A percentile compares a stretch with the other conserved stretches of the same genome.
Evolutionary conservation across 225 moss, liverwort and hornwort species (phyloP).

Genomic region (Climacium dendroides): DNA sequence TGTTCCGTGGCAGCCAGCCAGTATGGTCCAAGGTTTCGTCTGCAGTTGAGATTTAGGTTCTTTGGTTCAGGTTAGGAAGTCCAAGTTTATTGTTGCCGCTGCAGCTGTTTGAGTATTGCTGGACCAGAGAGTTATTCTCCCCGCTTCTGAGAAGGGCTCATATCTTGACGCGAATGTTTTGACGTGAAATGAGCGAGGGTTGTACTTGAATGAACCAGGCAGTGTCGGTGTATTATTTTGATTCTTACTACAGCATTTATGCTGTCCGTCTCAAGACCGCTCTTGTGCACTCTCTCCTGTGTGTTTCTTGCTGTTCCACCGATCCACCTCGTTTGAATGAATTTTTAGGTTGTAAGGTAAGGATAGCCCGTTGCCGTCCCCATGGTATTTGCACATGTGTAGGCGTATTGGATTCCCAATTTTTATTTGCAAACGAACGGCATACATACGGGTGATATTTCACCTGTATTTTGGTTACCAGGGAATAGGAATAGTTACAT

Average conservation of each 20-base stretch:
- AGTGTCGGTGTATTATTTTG: background rate
- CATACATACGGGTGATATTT: background rate
- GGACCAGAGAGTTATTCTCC: background rate
- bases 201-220: background rate
- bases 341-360: background rate
- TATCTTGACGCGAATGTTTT: background rate
- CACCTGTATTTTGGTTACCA: background rate
- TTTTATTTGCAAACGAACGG: background rate
- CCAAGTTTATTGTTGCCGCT: background rate
- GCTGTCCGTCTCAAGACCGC: background rate
- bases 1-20: background rate
- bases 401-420: background rate
- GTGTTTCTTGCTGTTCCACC: background rate
- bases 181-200: background rate
- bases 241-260: background rate
- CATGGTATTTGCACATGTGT: background rate
- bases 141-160: background rate
- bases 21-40: background rate
- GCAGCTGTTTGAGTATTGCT: background rate
- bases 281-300: background rate
- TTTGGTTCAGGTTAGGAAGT: background rate
- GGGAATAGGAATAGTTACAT: background rate
- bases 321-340: background rate
- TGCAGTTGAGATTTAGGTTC: background rate
- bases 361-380: background rate